These are phyloP conservation scores for Salvia hispanica DNA, from an alignment of 257 asterid species.

Conservation along the genomic window DNA sequence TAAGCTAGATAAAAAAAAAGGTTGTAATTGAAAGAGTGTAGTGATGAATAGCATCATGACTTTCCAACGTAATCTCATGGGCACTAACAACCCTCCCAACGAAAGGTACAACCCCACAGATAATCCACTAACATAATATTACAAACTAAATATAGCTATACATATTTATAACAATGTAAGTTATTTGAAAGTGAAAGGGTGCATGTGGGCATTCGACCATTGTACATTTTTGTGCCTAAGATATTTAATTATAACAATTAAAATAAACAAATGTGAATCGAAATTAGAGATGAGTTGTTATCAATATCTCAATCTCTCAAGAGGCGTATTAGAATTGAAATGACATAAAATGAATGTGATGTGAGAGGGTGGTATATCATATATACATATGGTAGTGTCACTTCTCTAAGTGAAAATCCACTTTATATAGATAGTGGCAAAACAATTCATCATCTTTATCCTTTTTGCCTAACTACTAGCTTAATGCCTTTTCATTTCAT, in stretches of 20 bases:
- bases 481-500: conserved; percentile 29
- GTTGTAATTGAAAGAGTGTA: not conserved
- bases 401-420: conserved; percentile 29
- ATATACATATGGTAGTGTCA: conserved; percentile 29
- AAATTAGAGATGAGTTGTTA: conserved; percentile 1
- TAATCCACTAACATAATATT: not conserved
- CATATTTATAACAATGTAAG: too few species aligned
- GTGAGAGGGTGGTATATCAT: not conserved
- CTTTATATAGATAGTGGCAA: conserved; percentile 35
- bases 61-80: conserved; percentile 3
- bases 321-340: conserved; percentile 31
- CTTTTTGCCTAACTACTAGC: conserved; percentile 38
- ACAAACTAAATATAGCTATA: not conserved
- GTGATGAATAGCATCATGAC: not conserved
- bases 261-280: not conserved
- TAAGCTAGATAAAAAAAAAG: not conserved
- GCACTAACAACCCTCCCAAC: not conserved
- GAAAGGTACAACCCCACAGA: not conserved
- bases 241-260: not conserved
- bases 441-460: conserved; percentile 31
- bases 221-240: not conserved
- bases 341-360: conserved; percentile 10
- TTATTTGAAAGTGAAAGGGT: too few species aligned
- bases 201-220: not conserved
- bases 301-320: not conserved